Conservation (phyloP, 139 green algal species). For the Coccomyxa sp. region DNA sequence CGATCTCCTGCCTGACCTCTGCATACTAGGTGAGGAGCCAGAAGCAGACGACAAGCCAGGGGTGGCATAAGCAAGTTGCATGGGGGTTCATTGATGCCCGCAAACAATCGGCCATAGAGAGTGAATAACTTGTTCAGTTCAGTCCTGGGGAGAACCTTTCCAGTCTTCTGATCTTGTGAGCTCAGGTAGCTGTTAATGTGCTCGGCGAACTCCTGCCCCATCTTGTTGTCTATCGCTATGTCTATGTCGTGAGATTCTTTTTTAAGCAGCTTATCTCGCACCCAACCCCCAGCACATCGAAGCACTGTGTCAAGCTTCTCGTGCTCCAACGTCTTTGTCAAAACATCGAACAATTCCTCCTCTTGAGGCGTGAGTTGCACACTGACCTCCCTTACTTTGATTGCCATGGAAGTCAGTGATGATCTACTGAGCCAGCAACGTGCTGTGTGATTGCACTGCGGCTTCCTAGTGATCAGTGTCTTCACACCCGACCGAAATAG, state of each 20-base stretch:
- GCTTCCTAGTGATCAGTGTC: no score
- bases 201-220: conserved; percentile 50
- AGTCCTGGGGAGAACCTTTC: neutral
- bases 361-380: conserved; percentile 14
- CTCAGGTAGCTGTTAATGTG: conserved; percentile 78
- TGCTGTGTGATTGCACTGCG: no score
- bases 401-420: no score
- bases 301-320: conserved; percentile 28
- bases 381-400: neutral
- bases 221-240: conserved; percentile 90
- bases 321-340: conserved; percentile 1
- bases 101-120: neutral
- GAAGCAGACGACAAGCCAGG: no score
- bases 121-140: neutral
- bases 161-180: conserved; percentile 26
- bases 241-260: conserved; percentile 93
- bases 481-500: no score
- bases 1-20: neutral
- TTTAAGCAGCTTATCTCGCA: conserved; percentile 94
- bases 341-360: conserved; percentile 16
- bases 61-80: neutral
- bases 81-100: neutral
- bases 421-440: no score
- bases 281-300: conserved; percentile 92
- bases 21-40: no score